Base-by-base conservation (phyloP, 306 rosid species). In the Fragaria iinumae region DNA sequence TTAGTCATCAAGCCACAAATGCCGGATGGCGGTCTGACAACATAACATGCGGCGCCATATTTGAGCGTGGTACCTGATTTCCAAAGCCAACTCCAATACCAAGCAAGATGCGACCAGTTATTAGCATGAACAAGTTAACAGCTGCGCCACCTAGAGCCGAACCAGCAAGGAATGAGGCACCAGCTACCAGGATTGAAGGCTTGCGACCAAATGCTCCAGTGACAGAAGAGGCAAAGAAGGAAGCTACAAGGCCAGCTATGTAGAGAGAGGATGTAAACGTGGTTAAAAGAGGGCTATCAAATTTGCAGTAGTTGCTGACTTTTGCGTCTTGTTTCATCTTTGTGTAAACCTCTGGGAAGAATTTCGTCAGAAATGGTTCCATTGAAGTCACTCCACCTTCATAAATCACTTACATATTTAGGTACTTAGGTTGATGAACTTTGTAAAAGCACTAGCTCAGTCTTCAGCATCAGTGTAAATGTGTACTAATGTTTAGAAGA, bases 51-150 rank as follows among this genome's bases (percentile, higher is more conserved):
- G 0, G 14, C 0, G 10, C 6, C 29, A 59, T 59, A 59, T 25
- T 25, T 23, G 43, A 63, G 10, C 8, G 1, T 7, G 36, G 41
- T 84, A 89, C 97, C 91, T 91, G 94, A 76, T 89, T 91, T 59
- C 89, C 86, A 77, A 91, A 91, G 60, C 94, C 97, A 66, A 91
- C 91, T 12, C 97, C 97, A 34, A 91, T 88, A 38, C 97, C 97
- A 11, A 91, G 91, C 84, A 91, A 52, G 50, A 91, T 67, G 10
- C 94, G 86, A 47, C 94, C 97, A 47, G 85, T 25, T 14, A 89
- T 86, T 71, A 91, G 88, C 97, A 89, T 88, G 81, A 85, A 86
- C 48, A 91, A 71, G 43, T 89, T 88, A 14, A 84, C 27, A 49
- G 97, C 94, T 4, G 91, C 86, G 11, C 86, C 92, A 2, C 90